Base-by-base conservation (phyloP, 2,329 filamentous ascomycete species). In the Aplosporella prunicola region DNA sequence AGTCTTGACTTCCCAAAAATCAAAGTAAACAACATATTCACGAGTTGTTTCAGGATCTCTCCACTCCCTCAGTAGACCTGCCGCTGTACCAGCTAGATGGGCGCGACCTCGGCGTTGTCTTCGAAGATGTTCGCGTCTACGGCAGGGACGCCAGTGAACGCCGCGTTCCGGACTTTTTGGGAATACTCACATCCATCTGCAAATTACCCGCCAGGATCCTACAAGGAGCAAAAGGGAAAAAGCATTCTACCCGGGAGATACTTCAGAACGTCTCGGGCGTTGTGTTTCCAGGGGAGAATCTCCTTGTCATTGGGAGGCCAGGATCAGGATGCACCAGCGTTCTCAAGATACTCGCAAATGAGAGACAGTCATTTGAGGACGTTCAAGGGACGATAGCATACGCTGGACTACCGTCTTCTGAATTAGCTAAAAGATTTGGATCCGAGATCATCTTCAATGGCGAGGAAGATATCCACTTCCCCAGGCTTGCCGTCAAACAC, bases 391-490 rank as follows among this genome's bases (percentile, higher is more conserved):
- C 78, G 6, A 54, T 63, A 14, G 52, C 49, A 5, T 62, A 80
- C 47, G 73, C 72, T 14, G 70, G 71, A 7, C 72, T 71, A 1
- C 62, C 68, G 46, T 62, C 71, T 0, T 51, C 62, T 8, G 61
- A 58, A 11, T 71, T 73, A 67, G 56, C 51, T 4, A 67, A 71
- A 43, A 66, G 78, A 48, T 82, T 79, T 50, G 70, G 74, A 40
- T 77, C 76, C 24, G 78, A 76, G 55, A 55, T 79, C 2, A 66
- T 84, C 9, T 88, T 88, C 53, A 85, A 85, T 47, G 78, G 83
- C 11, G 83, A 88, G 59, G 76, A 80, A 16, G 81, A 86, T 53
- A 68, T 80, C 20, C 82, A 87, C 52, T 88, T 85, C 45, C 78
- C 82, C 0, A 78, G 82, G 13, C 62, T 89, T 14, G 83, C 78